Base-by-base conservation (phyloP, 768 basidiomycete genomes). In the Rhodosporidiobolus odoratus region DNA sequence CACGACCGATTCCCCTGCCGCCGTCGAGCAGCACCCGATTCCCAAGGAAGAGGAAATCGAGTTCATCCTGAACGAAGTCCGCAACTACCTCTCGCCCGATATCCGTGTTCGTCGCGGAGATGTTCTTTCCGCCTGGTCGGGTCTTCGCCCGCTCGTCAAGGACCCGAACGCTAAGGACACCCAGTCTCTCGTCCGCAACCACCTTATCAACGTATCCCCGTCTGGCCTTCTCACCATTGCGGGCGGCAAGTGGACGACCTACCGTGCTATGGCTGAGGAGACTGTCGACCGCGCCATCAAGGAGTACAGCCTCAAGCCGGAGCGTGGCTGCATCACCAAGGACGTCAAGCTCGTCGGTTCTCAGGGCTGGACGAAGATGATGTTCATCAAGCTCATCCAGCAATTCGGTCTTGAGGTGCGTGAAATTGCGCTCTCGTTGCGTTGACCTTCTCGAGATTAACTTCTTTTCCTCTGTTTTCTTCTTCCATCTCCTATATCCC, bases 181-280 rank as follows among this genome's bases (percentile, higher is more conserved):
- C 25, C 88, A 94, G 80, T 89, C 88, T 0, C 82, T 99, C 62
- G 95, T 99, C 27, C 82, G 95, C 77, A 97, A 89, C 78, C 95
- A 98, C 81, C 85, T 99, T 84, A 89, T 96, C 73, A 85, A 92
- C 78, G 86, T 92, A 41, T 86, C 85, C 50, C 84, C 43, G 6
- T 54, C 37, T 23, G 92, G 93, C 25, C 82, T 99, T 75, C 80
- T 99, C 69, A 97, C 94, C 37, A 92, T 97, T 76, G 92, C 91
- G 4, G 95, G 95, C 25, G 95, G 95, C 8, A 99, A 99, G 80
- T 99, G 95, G 95, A 99, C 95, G 68, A 97, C 95, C 58, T 99
- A 97, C 82, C 83, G 90, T 58, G 79, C 78, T 17, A 96, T 98
- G 95, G 92, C 95, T 32, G 85, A 92, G 82, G 95, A 98, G 82